phyloP scores from a whole-genome alignment of 192 early-diverging fungal species.

The Phlyctochytrium arcticum region DNA sequence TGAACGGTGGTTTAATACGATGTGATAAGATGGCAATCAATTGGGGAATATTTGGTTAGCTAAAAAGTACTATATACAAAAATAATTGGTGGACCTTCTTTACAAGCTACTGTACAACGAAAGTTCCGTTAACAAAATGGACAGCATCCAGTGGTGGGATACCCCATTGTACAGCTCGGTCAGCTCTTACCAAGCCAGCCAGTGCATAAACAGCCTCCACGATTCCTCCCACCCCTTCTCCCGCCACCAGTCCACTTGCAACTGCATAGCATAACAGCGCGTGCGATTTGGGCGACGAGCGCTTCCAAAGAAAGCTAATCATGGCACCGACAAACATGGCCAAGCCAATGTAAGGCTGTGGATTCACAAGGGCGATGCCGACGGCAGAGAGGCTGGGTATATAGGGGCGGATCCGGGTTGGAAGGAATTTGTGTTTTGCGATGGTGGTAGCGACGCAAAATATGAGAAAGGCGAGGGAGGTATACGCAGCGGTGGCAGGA shows the following conservation, averaged over 20 bases:
- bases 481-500: background rate
- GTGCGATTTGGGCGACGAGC: conserved; percentile 1
- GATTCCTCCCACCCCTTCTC: conserved; percentile 33
- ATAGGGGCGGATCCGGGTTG: conserved; percentile 42
- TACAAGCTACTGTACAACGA: too few relatives aligned
- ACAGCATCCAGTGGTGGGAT: background rate
- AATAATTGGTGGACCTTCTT: too few relatives aligned
- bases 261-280: conserved; percentile 28
- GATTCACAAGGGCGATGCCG: conserved; percentile 28
- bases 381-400: conserved; percentile 53
- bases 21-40: too few relatives aligned
- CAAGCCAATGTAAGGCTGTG: background rate
- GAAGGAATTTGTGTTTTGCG: conserved; percentile 42
- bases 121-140: background rate
- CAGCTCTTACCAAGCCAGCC: background rate
- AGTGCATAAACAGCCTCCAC: conserved; percentile 12
- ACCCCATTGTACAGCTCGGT: background rate
- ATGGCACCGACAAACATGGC: conserved; percentile 26
- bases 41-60: too few relatives aligned
- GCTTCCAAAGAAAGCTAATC: conserved; percentile 17
- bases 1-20: too few relatives aligned
- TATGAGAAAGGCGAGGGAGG: background rate
- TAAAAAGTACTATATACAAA: too few relatives aligned
- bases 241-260: conserved; percentile 28
- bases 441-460: conserved; percentile 27